These are phyloP conservation scores for Yamadazyma siamensis DNA, from an alignment of 1,139 yeast genomes.

Conservation along the genomic window DNA sequence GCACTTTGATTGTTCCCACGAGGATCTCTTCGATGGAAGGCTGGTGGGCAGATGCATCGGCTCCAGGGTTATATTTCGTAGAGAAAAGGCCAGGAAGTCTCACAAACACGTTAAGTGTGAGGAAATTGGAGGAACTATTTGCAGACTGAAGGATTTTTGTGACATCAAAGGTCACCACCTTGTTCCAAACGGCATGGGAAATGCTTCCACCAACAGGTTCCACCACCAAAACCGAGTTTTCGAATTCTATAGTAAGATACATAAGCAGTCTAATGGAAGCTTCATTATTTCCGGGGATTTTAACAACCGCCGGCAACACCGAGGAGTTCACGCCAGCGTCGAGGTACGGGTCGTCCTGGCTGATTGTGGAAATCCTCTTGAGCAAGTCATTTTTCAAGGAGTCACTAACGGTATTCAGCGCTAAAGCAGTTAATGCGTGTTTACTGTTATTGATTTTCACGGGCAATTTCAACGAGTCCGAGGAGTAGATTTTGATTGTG, in stretches of 20 bases:
- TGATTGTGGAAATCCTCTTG: constrained; percentile 26
- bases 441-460: constrained; percentile 52
- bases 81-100: constrained; percentile 68
- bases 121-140: constrained; percentile 30
- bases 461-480: constrained; percentile 61
- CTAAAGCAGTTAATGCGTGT: constrained; percentile 50
- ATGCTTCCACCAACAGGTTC: constrained; percentile 75
- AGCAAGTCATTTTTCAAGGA: constrained; percentile 35
- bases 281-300: constrained; percentile 48
- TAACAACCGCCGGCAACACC: constrained; percentile 64
- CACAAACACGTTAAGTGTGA: constrained; percentile 71
- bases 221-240: constrained; percentile 77
- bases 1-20: constrained; percentile 43
- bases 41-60: constrained; percentile 2
- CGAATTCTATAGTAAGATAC: constrained; percentile 73
- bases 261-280: constrained; percentile 53
- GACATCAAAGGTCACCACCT: constrained; percentile 88
- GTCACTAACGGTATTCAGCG: constrained; percentile 43
- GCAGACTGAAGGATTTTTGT: constrained; percentile 45
- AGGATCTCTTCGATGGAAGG: constrained; percentile 36
- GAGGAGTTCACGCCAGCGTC: constrained; percentile 36
- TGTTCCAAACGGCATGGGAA: constrained; percentile 63
- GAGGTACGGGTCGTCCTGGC: constrained; percentile 23
- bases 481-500: constrained; percentile 65
- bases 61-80: constrained; percentile 25